Evolutionary conservation across 108 stramenopile genomes (phyloP).

Genomic region (Cyclotella sp.): DNA sequence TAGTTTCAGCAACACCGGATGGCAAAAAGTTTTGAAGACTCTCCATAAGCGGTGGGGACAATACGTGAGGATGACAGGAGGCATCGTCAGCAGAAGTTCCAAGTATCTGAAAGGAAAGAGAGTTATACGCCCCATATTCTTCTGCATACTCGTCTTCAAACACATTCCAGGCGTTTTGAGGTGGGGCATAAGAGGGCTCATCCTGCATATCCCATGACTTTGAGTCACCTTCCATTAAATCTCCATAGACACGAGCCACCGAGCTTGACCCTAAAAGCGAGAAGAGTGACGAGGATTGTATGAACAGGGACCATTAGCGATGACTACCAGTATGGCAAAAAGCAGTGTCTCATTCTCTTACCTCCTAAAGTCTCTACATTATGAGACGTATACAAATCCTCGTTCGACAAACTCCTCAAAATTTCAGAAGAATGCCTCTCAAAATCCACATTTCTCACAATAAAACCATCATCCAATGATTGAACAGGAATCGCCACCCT

Average conservation of each 20-base stretch:
- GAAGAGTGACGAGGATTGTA: not conserved
- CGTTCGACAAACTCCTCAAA: conserved; percentile 49
- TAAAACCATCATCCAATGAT: conserved; percentile 54
- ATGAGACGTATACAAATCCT: conserved; percentile 51
- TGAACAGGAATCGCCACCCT: conserved; percentile 13
- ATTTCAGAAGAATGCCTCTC: conserved; percentile 45
- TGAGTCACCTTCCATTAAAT: conserved; percentile 17
- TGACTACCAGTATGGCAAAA: too few species aligned
- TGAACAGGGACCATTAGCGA: not conserved
- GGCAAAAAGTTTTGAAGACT: conserved; percentile 69
- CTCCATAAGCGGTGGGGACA: conserved; percentile 82
- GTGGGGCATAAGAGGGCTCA: conserved; percentile 17
- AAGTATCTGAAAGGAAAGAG: conserved; percentile 53
- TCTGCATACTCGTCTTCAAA: conserved; percentile 83
- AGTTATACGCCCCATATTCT: conserved; percentile 64
- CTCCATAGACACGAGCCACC: conserved; percentile 36
- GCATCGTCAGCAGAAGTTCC: conserved; percentile 64
- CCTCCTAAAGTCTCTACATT: conserved; percentile 43
- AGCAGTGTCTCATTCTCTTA: not conserved
- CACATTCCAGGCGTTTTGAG: conserved; percentile 76
- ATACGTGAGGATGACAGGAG: conserved; percentile 67
- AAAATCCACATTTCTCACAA: conserved; percentile 41
- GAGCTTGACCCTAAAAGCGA: conserved; percentile 15
- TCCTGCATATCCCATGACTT: conserved; percentile 47
- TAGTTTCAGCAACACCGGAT: conserved; percentile 41